Base-by-base conservation (phyloP, 441 rosid species). In the Viola pubescens region DNA sequence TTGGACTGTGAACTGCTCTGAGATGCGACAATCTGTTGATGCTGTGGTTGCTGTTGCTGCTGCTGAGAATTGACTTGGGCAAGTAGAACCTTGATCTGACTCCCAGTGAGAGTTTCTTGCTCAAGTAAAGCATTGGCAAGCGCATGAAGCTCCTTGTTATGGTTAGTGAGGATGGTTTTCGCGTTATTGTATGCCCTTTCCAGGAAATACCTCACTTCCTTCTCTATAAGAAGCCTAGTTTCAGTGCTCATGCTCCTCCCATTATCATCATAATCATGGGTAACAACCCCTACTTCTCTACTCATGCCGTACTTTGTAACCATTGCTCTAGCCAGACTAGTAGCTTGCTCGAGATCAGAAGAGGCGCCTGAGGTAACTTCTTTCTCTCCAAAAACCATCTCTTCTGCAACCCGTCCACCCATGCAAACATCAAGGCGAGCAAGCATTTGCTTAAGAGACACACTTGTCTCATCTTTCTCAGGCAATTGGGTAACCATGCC, bases 331-430 rank as follows among this genome's bases (percentile, higher is more conserved):
- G 98, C 98, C 40, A 94, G 81, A 5, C 60, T 66, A 5, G 97
- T 94, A 5, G 98, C 97, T 52, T 77, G 82, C 67, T 84, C 72
- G 59, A 94, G 88, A 76, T 94, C 98, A 14, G 83, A 73, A 7
- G 84, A 80, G 16, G 97, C 96, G 49, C 95, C 97, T 0, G 96
- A 78, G 59, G 98, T 86, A 40, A 92, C 95, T 64, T 89, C 97
- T 43, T 80, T 86, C 34, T 94, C 97, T 54, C 97, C 96, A 54
- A 92, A 94, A 42, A 94, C 84, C 59, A 94, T 85, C 77, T 89
- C 98, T 54, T 94, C 98, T 0, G 97, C 98, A 16, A 86, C 98
- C 12, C 97, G 75, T 0, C 98, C 96, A 8, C 96, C 98, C 95
- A 92, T 84, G 76, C 82, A 77, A 52, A 92, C 92, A 71, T 92